Conservation (phyloP, 1,139 yeast species). For the Pichia kudriavzevii region DNA sequence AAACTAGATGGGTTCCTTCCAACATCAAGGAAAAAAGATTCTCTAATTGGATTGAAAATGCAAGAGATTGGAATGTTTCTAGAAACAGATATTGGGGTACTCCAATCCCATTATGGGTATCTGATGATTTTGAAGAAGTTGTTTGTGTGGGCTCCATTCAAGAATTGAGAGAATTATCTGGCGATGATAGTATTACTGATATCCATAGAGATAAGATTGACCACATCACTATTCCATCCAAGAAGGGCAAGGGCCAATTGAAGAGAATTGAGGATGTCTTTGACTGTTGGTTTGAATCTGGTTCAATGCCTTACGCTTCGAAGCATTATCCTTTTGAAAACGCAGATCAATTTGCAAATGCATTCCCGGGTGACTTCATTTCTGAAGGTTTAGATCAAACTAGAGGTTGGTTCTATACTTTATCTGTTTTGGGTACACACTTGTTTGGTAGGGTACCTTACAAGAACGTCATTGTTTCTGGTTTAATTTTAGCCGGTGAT, state of each 20-base stretch:
- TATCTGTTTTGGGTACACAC: slow-evolving; percentile 93
- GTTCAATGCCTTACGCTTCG: slow-evolving; percentile 98
- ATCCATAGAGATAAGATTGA: slow-evolving; percentile 92
- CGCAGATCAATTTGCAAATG: slow-evolving; percentile 54
- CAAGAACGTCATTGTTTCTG: slow-evolving; percentile 91
- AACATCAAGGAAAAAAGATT: slow-evolving; percentile 90
- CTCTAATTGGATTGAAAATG: slow-evolving; percentile 95
- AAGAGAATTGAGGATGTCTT: slow-evolving; percentile 95
- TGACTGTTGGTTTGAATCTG: slow-evolving; percentile 99
- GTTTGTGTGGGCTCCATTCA: slow-evolving; percentile 89
- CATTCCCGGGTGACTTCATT: slow-evolving; percentile 95
- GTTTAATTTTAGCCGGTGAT: slow-evolving; percentile 94
- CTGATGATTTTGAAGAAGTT: slow-evolving; percentile 86
- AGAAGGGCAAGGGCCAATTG: slow-evolving; percentile 77
- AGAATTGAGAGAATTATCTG: slow-evolving; percentile 79
- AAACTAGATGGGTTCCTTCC: slow-evolving; percentile 92
- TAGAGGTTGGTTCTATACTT: slow-evolving; percentile 99
- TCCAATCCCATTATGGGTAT: slow-evolving; percentile 96
- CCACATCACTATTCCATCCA: slow-evolving; percentile 88
- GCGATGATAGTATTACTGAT: slow-evolving; percentile 73
- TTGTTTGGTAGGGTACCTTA: slow-evolving; percentile 88
- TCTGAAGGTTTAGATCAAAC: slow-evolving; percentile 99
- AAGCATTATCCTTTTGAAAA: slow-evolving; percentile 95
- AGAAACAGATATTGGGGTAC: slow-evolving; percentile 99
- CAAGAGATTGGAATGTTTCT: slow-evolving; percentile 98